phyloP scores from a whole-genome alignment of 2,329 filamentous ascomycete genomes.

The Paraphaeosphaeria sporulosa region DNA sequence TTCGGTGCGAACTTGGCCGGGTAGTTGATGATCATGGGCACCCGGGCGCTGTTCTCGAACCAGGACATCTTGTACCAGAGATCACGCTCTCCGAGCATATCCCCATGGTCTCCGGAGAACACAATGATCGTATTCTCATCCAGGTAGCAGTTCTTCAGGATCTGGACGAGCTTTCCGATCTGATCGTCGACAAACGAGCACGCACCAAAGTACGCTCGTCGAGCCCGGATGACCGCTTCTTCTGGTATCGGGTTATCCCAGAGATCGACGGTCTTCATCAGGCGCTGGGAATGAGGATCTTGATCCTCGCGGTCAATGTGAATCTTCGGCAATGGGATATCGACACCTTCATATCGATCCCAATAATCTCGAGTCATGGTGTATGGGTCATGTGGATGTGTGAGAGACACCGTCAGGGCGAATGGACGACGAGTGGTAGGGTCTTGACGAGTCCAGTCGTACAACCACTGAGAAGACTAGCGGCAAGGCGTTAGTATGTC shows the following conservation, averaged over 20 bases:
- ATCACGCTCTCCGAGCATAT: constrained; percentile 92
- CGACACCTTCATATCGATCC: constrained; percentile 88
- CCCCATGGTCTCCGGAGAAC: constrained; percentile 92
- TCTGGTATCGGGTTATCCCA: constrained; percentile 84
- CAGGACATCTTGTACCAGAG: constrained; percentile 99
- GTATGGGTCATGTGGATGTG: constrained; percentile 94
- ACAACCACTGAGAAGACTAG: constrained; percentile 81
- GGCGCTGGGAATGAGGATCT: constrained; percentile 84
- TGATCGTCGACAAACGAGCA: constrained; percentile 95
- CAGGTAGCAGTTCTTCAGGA: constrained; percentile 79
- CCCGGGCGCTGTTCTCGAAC: constrained; percentile 89
- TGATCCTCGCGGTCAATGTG: constrained; percentile 80
- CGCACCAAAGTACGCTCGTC: constrained; percentile 89
- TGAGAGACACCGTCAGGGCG: constrained; percentile 88
- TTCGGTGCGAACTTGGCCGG: constrained; percentile 78
- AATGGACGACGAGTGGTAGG: constrained; percentile 75
- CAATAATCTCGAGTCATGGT: constrained; percentile 93
- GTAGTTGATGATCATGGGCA: constrained; percentile 85
- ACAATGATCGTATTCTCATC: constrained; percentile 88
- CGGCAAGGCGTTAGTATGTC: constrained; percentile 15
- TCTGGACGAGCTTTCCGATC: constrained; percentile 80
- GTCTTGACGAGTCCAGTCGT: constrained; percentile 86
- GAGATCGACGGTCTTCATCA: constrained; percentile 86
- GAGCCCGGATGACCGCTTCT: constrained; percentile 84
- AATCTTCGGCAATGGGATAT: constrained; percentile 83